Percentiles rank a stretch among this genome's conserved stretches.
These are phyloP conservation scores for Myriosclerotinia curreyana DNA, from an alignment of 2,329 filamentous ascomycete species.

Conservation along the genomic window DNA sequence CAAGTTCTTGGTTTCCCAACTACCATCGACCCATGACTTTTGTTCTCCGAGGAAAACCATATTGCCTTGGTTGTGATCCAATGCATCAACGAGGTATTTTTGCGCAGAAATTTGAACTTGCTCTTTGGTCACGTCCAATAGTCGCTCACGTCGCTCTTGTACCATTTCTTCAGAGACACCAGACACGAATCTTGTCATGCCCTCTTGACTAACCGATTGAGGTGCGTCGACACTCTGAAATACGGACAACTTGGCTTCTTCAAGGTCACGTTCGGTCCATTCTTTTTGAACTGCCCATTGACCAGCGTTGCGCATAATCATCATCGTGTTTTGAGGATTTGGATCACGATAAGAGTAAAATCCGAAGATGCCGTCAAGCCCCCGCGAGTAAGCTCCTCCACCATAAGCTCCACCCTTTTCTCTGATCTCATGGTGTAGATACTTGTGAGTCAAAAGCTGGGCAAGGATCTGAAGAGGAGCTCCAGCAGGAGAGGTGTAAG, in stretches of 20 bases:
- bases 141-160: constrained; percentile 74
- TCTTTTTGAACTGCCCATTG: constrained; percentile 75
- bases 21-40: constrained; percentile 70
- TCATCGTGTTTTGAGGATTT: constrained; percentile 83
- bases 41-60: constrained; percentile 78
- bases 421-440: constrained; percentile 93
- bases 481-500: constrained; percentile 72
- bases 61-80: constrained; percentile 58
- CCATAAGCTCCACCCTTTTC: constrained; percentile 98
- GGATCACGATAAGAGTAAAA: constrained; percentile 98
- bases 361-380: constrained; percentile 80
- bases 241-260: constrained; percentile 92
- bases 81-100: constrained; percentile 69
- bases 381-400: constrained; percentile 78
- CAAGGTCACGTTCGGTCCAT: constrained; percentile 82
- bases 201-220: constrained; percentile 80
- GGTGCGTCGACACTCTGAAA: constrained; percentile 93
- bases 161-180: constrained; percentile 88
- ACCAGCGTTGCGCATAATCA: constrained; percentile 79
- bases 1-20: constrained; percentile 76
- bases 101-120: constrained; percentile 81
- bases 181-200: constrained; percentile 79
- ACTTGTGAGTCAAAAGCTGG: constrained; percentile 91
- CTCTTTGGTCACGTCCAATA: constrained; percentile 79
- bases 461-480: constrained; percentile 85